Conservation (phyloP, 345 rosid species). For the Melastoma malabathricum region DNA sequence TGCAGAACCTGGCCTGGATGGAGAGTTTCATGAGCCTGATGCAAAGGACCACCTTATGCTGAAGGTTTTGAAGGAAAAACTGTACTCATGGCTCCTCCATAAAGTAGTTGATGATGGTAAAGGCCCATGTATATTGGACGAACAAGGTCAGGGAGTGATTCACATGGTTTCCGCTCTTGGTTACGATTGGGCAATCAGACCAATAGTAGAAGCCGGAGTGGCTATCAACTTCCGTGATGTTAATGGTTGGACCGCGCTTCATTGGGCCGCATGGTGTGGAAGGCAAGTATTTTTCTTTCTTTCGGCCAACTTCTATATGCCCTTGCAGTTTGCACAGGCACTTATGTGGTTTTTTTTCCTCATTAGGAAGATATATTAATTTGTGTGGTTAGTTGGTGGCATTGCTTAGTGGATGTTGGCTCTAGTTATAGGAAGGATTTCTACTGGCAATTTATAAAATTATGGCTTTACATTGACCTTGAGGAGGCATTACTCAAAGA, state of each 20-base stretch:
- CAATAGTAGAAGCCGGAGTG: conserved; percentile 60
- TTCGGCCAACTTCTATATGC: background rate
- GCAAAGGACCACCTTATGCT: conserved; percentile 23
- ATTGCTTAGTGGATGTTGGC: no score
- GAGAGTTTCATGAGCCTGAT: conserved; percentile 17
- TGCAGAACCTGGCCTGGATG: conserved; percentile 15
- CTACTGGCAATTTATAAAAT: no score
- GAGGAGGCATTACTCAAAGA: no score
- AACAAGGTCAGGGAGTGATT: conserved; percentile 68
- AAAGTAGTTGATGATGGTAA: conserved; percentile 62
- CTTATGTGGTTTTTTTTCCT: no score
- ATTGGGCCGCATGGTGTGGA: conserved; percentile 89
- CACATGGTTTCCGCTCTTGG: conserved; percentile 87
- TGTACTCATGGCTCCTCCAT: conserved; percentile 66
- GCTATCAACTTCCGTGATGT: conserved; percentile 76
- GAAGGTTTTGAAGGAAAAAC: conserved; percentile 43
- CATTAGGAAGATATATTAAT: no score
- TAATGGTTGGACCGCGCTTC: conserved; percentile 93
- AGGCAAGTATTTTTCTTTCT: conserved; percentile 40
- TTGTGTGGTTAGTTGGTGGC: no score
- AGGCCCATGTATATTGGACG: conserved; percentile 55
- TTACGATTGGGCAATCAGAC: conserved; percentile 72
- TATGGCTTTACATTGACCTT: no score
- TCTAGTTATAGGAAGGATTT: no score
- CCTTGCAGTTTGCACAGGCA: background rate